Evolutionary conservation across 345 rosid genomes (phyloP).

Genomic region (Cardamine occulta): DNA sequence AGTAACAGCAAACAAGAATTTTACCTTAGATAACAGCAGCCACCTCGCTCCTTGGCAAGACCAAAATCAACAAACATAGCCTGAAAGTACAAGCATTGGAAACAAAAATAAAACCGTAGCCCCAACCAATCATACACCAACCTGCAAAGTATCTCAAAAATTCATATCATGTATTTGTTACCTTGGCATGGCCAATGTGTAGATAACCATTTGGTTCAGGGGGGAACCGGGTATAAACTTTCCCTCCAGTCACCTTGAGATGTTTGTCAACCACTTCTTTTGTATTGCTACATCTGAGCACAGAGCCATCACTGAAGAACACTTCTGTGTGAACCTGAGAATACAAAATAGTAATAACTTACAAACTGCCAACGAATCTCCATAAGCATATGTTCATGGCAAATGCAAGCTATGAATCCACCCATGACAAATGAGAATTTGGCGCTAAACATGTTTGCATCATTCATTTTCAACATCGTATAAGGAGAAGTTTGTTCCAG

Average conservation of each 20-base stretch:
- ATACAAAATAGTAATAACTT: not conserved
- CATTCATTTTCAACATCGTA: slow-evolving; percentile 19
- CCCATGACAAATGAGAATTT: not conserved
- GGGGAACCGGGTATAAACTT: slow-evolving; percentile 83
- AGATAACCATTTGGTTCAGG: slow-evolving; percentile 99
- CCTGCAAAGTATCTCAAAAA: not conserved
- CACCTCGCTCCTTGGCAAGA: slow-evolving; percentile 88
- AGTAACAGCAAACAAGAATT: slow-evolving; percentile 23
- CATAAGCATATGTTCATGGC: not conserved
- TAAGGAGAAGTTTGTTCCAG: slow-evolving; percentile 4
- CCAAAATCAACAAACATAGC: slow-evolving; percentile 99
- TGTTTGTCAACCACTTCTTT: slow-evolving; percentile 83
- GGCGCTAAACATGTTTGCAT: slow-evolving; percentile 19
- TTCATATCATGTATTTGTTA: slow-evolving; percentile 38
- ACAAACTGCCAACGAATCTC: not conserved
- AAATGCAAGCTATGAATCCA: slow-evolving; percentile 1
- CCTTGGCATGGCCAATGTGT: slow-evolving; percentile 99
- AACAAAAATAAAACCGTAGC: slow-evolving; percentile 4
- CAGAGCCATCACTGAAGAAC: slow-evolving; percentile 70
- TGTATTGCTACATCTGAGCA: slow-evolving; percentile 82
- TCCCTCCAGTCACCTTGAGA: slow-evolving; percentile 74
- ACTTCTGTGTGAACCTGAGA: slow-evolving; percentile 86
- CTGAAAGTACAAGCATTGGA: slow-evolving; percentile 47
- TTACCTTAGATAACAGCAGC: slow-evolving; percentile 87
- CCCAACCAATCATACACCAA: slow-evolving; percentile 9